Percentiles rank a stretch among this genome's conserved stretches.
Evolutionary conservation across 331 rosid genomes (phyloP).

Genomic region (Quercus lobata): DNA sequence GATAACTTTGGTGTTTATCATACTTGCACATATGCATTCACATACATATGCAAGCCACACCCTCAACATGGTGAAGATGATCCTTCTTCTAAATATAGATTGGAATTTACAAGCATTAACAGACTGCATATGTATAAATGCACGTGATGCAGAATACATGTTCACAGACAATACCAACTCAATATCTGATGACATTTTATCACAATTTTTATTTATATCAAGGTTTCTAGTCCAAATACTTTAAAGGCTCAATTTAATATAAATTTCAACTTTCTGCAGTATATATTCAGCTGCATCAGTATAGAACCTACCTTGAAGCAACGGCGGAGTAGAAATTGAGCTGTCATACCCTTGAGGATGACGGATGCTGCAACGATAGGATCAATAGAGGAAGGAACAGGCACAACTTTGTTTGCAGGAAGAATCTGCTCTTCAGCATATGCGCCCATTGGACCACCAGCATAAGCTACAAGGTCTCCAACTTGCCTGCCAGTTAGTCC

Average conservation of each 20-base stretch:
- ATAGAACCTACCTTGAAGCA: constrained; percentile 63
- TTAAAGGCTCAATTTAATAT: not conserved
- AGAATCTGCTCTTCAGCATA: constrained; percentile 93
- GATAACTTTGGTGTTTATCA: too few species aligned
- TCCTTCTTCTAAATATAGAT: not conserved
- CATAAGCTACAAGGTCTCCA: constrained; percentile 88
- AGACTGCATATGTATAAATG: not conserved
- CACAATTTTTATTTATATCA: not conserved
- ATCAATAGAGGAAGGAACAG: constrained; percentile 73
- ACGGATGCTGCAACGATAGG: constrained; percentile 71
- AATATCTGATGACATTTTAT: not conserved
- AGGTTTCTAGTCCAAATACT: not conserved
- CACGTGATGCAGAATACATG: not conserved
- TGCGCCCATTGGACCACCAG: constrained; percentile 76
- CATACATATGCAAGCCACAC: not conserved
- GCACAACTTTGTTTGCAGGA: constrained; percentile 69
- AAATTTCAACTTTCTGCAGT: not conserved
- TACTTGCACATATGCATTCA: too few species aligned
- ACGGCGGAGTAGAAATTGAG: constrained; percentile 57
- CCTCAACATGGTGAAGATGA: not conserved
- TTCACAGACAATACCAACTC: not conserved
- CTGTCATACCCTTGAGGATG: constrained; percentile 81
- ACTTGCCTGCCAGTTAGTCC: constrained; percentile 70
- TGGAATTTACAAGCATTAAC: not conserved
- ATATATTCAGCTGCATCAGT: not conserved